Conservation (phyloP, 495 filamentous ascomycete species). For the Aspergillus bridgeri region DNA sequence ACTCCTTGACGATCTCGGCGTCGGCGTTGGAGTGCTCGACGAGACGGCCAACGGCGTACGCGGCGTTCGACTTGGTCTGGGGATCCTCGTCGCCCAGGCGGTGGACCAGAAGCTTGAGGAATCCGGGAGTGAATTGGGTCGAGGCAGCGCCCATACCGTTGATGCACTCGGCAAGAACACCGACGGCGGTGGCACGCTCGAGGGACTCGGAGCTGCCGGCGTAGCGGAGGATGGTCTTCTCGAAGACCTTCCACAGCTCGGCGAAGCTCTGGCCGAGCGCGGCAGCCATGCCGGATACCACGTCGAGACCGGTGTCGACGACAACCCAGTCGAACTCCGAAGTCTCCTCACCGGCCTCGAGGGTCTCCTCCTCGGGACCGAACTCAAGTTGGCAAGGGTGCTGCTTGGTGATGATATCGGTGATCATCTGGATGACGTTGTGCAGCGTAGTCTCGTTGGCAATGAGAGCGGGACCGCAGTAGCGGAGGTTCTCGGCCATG, state of each 20-base stretch:
- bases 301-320: constrained; percentile 90
- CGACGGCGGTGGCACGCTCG: constrained; percentile 85
- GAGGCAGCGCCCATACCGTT: constrained; percentile 74
- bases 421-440: constrained; percentile 63
- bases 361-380: constrained; percentile 68
- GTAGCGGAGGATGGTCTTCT: constrained; percentile 85
- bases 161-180: constrained; percentile 89
- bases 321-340: constrained; percentile 98
- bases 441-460: constrained; percentile 59
- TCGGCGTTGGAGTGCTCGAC: constrained; percentile 72
- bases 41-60: constrained; percentile 83
- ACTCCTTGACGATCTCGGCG: constrained; percentile 66
- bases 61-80: constrained; percentile 92
- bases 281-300: constrained; percentile 74
- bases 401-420: constrained; percentile 75
- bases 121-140: constrained; percentile 68
- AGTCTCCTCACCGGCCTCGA: constrained; percentile 68
- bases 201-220: constrained; percentile 76
- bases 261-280: constrained; percentile 78
- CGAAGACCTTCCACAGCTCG: constrained; percentile 89
- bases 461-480: constrained; percentile 84
- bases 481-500: constrained; percentile 87
- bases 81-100: constrained; percentile 84
- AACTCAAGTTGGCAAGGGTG: constrained; percentile 93
- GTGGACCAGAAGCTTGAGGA: constrained; percentile 81